These are phyloP conservation scores for Melampsora larici-populina DNA, from an alignment of 1,284 basidiomycete genomes.

Conservation along the genomic window DNA sequence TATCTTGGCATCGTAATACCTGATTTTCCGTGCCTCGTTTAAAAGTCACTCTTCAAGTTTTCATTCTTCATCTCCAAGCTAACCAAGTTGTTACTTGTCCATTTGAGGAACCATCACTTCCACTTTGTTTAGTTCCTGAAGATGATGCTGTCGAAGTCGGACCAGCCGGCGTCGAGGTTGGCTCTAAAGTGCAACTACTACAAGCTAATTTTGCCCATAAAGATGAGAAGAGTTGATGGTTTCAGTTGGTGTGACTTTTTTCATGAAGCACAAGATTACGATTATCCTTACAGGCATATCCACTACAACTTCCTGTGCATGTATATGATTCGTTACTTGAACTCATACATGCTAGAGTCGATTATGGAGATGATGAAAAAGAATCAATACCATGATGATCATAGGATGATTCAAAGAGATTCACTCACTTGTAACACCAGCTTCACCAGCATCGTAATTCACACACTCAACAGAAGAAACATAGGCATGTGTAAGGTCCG, in stretches of 20 bases:
- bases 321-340: conserved; percentile 6
- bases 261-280: too few species aligned
- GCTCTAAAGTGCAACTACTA: not conserved
- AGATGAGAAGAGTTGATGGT: not conserved
- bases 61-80: not conserved
- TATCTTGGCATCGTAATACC: too few species aligned
- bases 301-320: conserved; percentile 2
- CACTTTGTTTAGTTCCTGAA: not conserved
- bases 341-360: not conserved
- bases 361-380: not conserved
- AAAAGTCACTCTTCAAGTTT: too few species aligned
- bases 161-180: not conserved
- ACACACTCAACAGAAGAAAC: conserved; percentile 3
- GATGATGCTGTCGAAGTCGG: not conserved
- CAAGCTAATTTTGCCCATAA: not conserved
- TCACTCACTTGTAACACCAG: not conserved
- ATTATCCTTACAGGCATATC: conserved; percentile 1
- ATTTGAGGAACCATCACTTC: not conserved
- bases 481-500: conserved; percentile 6
- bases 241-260: not conserved
- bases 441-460: conserved; percentile 1
- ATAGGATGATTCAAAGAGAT: not conserved
- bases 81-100: conserved; percentile 5
- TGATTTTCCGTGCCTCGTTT: too few species aligned
- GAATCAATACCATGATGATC: too few species aligned